Base-by-base conservation (phyloP, 1,284 basidiomycete species). In the Cutaneotrichosporon sp. region DNA sequence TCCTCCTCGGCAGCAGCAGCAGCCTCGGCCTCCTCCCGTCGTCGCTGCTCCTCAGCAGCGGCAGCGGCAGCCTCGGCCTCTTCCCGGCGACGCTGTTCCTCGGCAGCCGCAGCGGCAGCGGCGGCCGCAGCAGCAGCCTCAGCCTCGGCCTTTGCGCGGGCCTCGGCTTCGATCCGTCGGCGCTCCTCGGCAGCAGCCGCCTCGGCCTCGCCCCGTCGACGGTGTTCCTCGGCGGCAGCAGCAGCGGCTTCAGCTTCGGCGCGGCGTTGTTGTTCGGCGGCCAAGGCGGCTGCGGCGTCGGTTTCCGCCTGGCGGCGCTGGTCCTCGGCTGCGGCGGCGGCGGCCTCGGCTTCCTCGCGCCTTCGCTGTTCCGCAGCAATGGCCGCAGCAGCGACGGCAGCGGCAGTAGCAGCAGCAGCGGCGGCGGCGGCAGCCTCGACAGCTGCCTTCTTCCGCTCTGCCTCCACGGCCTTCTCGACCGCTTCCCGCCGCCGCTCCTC, bases 1-100 rank as follows among this genome's bases (percentile, higher is more conserved):
- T 42, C 38, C 9, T n/a, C 18, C 18, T 42, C 38, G 34, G 34
- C 74, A 56, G 71, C 64, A 31, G 75, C 74, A 31, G 73, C 74
- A 54, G 22, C 22, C 45, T 46, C 22, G 5, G 14, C 24, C 45
- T 46, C 45, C 14, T 24, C 45, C 8, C 45, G 45, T 24, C 45
- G 45, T 13, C 45, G 45, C 45, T 46, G 22, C 22, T 46, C 45
- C 45, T 46, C 45, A 13, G 22, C 45, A 5, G 45, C 45, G 24
- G 45, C 38, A 16, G 38, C 18, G 4, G 14, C 38, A n/a, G 38
- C 38, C 38, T 42, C 22, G 45, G 24, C 22, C 45, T 46, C 45
- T 22, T 22, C 45, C 25, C 14, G 45, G 22, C 45, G 22, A 5
- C 45, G 45, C 3, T 46, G 10, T 25, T 46, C 45, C 45, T 46